Evolutionary conservation across 2,329 filamentous ascomycete species (phyloP), one percentile per base, ranked within the genome.

Genomic region (Fusarium clavum): DNA sequence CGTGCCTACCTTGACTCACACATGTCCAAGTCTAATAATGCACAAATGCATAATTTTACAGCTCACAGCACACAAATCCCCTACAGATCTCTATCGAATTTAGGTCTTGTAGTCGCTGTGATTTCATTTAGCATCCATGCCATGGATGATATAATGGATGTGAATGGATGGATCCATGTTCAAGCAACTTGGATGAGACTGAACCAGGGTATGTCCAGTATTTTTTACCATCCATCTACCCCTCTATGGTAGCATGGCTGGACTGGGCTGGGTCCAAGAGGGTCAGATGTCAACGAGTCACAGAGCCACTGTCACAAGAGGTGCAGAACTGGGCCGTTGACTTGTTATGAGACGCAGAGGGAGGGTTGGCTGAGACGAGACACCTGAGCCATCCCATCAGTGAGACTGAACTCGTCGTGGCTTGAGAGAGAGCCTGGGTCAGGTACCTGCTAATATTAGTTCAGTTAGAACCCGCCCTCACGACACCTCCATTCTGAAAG

Each of bases 241-340:
- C 61, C 51, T 58, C 49, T 30, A 57, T 57, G 54, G 16, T 22
- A 49, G 30, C 32, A 62, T 57, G 54, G 20, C 40, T 57, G 30
- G n/a, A 44, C 41, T 44, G 20, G 32, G 52, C 58, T 62, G 48
- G 61, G 49, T 40, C 52, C 41, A 64, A 56, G 55, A 71, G 59
- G 68, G 68, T 71, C 68, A 71, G 64, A 71, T 71, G 68, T 61
- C 64, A 51, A 57, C 68, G 56, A 71, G 68, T 71, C 68, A 69
- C 68, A 71, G 60, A 71, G 52, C 55, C 59, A 71, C 64, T 71
- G 64, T 71, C 64, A 71, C 68, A 71, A 71, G 68, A 71, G 64
- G 49, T 58, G 56, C 47, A 58, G 61, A 58, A 57, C 46, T 48
- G 43, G 57, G 57, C 38, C 25, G 25, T 66, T 54, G 55, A 29